Evolutionary conservation across 2,329 filamentous ascomycete genomes (phyloP), one percentile per base, ranked within the genome.

Genomic region (Pseudogymnoascus sp.): DNA sequence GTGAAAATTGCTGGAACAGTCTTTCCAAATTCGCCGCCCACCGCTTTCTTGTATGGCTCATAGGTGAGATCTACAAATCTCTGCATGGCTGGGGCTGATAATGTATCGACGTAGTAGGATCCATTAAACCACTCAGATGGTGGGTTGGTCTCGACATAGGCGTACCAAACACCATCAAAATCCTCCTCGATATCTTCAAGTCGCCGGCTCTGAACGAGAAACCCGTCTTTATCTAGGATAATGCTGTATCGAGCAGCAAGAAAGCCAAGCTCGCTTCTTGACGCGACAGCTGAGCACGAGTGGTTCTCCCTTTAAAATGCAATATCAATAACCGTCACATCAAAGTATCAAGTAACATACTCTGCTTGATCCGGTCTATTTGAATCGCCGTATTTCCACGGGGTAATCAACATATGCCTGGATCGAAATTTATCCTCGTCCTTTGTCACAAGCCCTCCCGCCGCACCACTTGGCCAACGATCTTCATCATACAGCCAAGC

Each of bases 401-500:
- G 66, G 3, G 70, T 72, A 33, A 72, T 70, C 12, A 72, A 60
- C 8, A 74, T 62, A 62, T 71, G 72, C 63, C 72, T 70, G 1
- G 59, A 62, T 63, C 70, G 70, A 42, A 68, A 64, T 6, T 73
- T 67, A 1, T 69, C 68, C 30, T 69, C 62, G 4, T 69, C 63
- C 58, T 69, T 63, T 8, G 68, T 67, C 0, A 73, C 69, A 60
- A 67, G 68, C 1, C 71, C 71, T 2, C 72, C 71, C 16, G 69
- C 71, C 28, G 66, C 62, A 4, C 72, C 72, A 2, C 68, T 71
- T 3, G 72, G 72, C 70, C 72, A 73, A 6, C 72, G 63, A 66
- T 73, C 72, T 38, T 73, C 71, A 61, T 73, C 71, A 60, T 63
- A 72, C 65, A 74, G 62, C 35, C 69, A 73, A n/a, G 72, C 72